phyloP scores from a whole-genome alignment of 148 eudicot genomes.

The Rhododendron griersonianum region DNA sequence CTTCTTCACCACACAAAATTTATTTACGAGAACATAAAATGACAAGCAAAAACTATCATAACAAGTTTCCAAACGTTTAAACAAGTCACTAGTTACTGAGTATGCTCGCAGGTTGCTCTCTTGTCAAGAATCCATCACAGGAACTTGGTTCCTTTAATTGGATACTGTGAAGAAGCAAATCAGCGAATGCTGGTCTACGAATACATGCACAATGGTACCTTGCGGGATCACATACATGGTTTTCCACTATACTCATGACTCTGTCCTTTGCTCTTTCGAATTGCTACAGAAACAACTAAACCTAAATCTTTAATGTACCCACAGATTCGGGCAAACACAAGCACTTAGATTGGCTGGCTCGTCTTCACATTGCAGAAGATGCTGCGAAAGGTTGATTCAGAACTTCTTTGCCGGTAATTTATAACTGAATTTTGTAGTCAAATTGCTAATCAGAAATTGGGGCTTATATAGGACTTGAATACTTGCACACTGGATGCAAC shows the following conservation, averaged over 20 bases:
- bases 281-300: not conserved
- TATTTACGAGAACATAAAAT: not conserved
- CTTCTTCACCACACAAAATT: not conserved
- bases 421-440: not conserved
- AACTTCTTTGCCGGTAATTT: slow-evolving; percentile 10
- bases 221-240: slow-evolving; percentile 91
- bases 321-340: slow-evolving; percentile 59
- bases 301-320: slow-evolving; percentile 8
- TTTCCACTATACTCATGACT: slow-evolving; percentile 8
- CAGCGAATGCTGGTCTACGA: slow-evolving; percentile 88
- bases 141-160: slow-evolving; percentile 90
- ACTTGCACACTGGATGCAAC: slow-evolving; percentile 95
- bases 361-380: slow-evolving; percentile 89
- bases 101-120: slow-evolving; percentile 64
- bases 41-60: not conserved
- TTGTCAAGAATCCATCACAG: slow-evolving; percentile 94
- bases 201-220: slow-evolving; percentile 94
- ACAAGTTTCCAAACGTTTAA: not conserved
- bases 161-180: slow-evolving; percentile 91
- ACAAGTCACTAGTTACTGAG: not conserved
- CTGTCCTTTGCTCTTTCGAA: not conserved
- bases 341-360: slow-evolving; percentile 81
- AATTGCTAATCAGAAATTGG: not conserved
- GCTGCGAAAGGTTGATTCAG: slow-evolving; percentile 77
- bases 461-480: slow-evolving; percentile 72